phyloP scores from a whole-genome alignment of 1,284 basidiomycete species.

The Cryptococcus jaspeensis region DNA sequence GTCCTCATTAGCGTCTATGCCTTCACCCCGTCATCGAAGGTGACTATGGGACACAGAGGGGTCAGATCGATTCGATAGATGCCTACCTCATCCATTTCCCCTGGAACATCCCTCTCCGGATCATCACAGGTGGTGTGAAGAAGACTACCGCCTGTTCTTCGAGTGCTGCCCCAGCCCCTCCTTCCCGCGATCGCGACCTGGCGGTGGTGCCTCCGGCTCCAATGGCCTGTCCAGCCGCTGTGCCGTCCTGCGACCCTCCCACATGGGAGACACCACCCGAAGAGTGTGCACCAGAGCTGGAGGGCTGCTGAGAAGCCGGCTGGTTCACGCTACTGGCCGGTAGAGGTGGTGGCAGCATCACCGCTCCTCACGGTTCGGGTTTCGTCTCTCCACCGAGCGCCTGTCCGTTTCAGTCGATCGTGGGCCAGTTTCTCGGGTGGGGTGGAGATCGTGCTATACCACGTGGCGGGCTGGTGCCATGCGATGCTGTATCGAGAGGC shows the following conservation, averaged over 20 bases:
- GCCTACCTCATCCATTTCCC: conserved; percentile 15
- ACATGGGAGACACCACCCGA: not conserved
- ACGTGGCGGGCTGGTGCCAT: too few relatives aligned
- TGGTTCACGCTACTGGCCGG: not conserved
- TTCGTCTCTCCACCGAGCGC: too few relatives aligned
- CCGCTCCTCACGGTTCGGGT: not conserved
- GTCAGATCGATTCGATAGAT: not conserved
- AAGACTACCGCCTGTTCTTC: conserved; percentile 5
- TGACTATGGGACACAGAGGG: not conserved
- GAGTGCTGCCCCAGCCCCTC: too few relatives aligned
- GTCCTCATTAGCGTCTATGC: not conserved
- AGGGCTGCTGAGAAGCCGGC: not conserved
- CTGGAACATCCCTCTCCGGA: conserved; percentile 15
- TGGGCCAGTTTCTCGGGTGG: too few relatives aligned
- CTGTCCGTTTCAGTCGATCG: too few relatives aligned
- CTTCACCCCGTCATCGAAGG: not conserved
- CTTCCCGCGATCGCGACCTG: too few relatives aligned
- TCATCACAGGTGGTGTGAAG: conserved; percentile 13
- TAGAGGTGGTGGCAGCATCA: not conserved
- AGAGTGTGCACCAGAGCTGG: not conserved
- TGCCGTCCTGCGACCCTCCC: too few relatives aligned
- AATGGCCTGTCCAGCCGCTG: too few relatives aligned
- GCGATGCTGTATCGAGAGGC: too few relatives aligned
- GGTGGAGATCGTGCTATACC: too few relatives aligned
- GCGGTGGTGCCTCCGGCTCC: too few relatives aligned